Conservation (phyloP, 73 alveolate genomes). For the Stentor coeruleus region DNA sequence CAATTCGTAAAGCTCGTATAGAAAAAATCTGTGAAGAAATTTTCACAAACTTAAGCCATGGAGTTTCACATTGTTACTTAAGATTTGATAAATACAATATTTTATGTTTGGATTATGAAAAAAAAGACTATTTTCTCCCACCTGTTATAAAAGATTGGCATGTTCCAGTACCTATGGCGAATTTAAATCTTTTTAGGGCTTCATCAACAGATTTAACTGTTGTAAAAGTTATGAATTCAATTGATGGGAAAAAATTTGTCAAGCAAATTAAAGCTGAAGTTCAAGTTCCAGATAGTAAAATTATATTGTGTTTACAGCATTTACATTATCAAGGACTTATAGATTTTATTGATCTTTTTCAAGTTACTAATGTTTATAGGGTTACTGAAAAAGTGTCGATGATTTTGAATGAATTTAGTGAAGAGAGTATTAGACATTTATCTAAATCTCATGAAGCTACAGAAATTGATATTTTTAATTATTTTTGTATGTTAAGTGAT, state of each 20-base stretch:
- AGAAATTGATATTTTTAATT: background rate
- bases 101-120: background rate
- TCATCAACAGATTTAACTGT: background rate
- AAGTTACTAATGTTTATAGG: conserved; percentile 4
- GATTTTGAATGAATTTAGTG: background rate
- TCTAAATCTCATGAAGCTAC: background rate
- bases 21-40: conserved; percentile 12
- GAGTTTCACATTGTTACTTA: background rate
- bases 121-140: background rate
- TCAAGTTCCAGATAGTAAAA: background rate
- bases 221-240: background rate
- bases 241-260: conserved; percentile 1
- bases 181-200: background rate
- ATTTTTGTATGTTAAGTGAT: background rate
- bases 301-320: conserved; percentile 16
- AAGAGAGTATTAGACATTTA: background rate
- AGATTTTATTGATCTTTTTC: background rate
- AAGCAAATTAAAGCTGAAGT: background rate
- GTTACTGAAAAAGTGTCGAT: background rate
- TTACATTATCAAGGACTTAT: conserved; percentile 7
- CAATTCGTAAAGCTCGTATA: background rate
- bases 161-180: conserved; percentile 16
- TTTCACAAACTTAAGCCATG: background rate
- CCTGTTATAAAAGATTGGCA: background rate
- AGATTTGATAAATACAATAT: background rate